These are phyloP conservation scores for Ligustrum vulgare DNA, from an alignment of 257 asterid genomes.

Conservation along the genomic window DNA sequence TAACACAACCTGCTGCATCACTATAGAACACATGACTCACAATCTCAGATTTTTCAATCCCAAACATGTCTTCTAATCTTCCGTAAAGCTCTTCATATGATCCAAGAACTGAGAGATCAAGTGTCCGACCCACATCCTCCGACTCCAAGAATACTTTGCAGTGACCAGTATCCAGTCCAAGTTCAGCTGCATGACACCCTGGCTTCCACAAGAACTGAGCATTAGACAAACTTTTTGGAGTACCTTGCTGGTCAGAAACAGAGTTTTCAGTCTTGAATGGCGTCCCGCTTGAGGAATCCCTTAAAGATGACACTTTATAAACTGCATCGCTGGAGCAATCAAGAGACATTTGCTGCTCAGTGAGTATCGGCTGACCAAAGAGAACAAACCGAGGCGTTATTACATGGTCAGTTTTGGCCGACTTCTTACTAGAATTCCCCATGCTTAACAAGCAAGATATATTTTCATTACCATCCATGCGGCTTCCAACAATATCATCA, in stretches of 20 bases:
- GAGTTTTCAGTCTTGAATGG: slow-evolving; percentile 30
- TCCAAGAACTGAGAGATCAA: slow-evolving; percentile 71
- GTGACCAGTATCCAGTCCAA: slow-evolving; percentile 64
- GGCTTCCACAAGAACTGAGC: slow-evolving; percentile 42
- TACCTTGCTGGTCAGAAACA: slow-evolving; percentile 33
- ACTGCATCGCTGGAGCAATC: slow-evolving; percentile 36
- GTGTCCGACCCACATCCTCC: slow-evolving; percentile 74
- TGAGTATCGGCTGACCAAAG: slow-evolving; percentile 94
- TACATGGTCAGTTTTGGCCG: slow-evolving; percentile 36
- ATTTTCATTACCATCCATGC: slow-evolving; percentile 42
- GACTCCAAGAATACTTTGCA: slow-evolving; percentile 94
- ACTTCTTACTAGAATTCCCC: slow-evolving; percentile 52
- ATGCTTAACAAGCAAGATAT: slow-evolving; percentile 77
- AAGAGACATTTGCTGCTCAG: slow-evolving; percentile 85
- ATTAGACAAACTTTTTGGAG: slow-evolving; percentile 34
- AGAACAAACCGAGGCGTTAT: slow-evolving; percentile 69
- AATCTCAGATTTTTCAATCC: slow-evolving; percentile 60
- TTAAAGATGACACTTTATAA: slow-evolving; percentile 28
- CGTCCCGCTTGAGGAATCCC: slow-evolving; percentile 22
- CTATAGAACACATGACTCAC: slow-evolving; percentile 55
- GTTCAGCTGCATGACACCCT: slow-evolving; percentile 43
- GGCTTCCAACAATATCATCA: slow-evolving; percentile 31
- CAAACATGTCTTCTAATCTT: slow-evolving; percentile 68
- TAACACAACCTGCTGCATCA: slow-evolving; percentile 63
- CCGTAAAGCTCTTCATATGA: slow-evolving; percentile 80